Evolutionary conservation across 2,329 filamentous ascomycete species (phyloP).

Genomic region (Pseudocercospora fuligena): DNA sequence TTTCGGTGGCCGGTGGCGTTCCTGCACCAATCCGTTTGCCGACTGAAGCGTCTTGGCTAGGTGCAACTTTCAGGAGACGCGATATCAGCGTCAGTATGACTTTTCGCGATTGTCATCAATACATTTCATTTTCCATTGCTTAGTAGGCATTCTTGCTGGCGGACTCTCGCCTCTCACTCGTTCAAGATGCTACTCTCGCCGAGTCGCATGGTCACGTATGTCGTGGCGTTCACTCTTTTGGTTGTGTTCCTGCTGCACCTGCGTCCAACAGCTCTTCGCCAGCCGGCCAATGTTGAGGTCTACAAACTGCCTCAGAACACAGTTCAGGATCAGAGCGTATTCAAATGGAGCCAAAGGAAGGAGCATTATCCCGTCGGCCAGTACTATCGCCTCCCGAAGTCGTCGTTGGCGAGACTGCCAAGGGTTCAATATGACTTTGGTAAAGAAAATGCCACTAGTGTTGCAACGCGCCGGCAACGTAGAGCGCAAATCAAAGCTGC

Average conservation of each 20-base stretch:
- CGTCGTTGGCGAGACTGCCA: slow-evolving; percentile 13
- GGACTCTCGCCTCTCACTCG: background rate
- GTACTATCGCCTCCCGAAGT: slow-evolving; percentile 16
- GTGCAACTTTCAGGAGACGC: slow-evolving; percentile 5
- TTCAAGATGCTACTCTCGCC: slow-evolving; percentile 14
- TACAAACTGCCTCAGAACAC: background rate
- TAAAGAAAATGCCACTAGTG: slow-evolving; percentile 8
- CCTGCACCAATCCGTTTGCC: slow-evolving; percentile 1
- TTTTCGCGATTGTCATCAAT: background rate
- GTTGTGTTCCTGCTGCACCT: slow-evolving; percentile 21
- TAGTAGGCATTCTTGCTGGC: background rate
- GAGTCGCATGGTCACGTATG: slow-evolving; percentile 14
- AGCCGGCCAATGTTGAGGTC: background rate
- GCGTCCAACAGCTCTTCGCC: background rate
- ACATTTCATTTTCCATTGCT: background rate
- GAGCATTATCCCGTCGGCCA: slow-evolving; percentile 23
- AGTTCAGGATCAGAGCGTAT: background rate
- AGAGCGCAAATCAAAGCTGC: slow-evolving; percentile 65
- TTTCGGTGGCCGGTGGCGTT: background rate
- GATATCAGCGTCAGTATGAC: background rate
- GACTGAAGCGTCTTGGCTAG: slow-evolving; percentile 6
- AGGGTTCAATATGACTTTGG: slow-evolving; percentile 21
- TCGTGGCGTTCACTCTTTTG: slow-evolving; percentile 13
- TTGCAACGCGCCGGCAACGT: slow-evolving; percentile 19
- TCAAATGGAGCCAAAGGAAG: slow-evolving; percentile 23